Conservation (phyloP, 805 yeast species). For the Candida alai region DNA sequence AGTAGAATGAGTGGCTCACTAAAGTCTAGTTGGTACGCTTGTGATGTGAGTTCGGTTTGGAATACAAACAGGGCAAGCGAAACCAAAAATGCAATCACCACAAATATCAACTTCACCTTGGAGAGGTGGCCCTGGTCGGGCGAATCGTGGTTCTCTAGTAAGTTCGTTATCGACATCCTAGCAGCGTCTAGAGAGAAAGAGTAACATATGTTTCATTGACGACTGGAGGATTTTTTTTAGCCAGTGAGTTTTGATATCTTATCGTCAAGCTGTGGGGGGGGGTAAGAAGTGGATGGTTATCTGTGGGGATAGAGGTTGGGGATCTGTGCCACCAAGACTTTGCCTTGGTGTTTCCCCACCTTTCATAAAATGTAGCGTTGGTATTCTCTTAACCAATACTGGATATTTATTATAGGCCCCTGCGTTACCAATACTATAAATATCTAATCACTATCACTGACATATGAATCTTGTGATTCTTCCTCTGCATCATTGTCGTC, state of each 20-base stretch:
- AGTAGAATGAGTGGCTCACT: slow-evolving; percentile 66
- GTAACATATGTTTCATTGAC: too few species aligned
- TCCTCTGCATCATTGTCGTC: slow-evolving; percentile 8
- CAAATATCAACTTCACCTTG: slow-evolving; percentile 34
- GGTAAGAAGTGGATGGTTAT: too few species aligned
- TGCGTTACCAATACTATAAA: too few species aligned
- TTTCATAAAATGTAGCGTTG: too few species aligned
- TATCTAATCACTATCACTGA: slow-evolving; percentile 38
- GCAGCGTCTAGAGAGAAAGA: background rate
- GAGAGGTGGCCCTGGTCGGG: slow-evolving; percentile 23
- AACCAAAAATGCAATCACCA: slow-evolving; percentile 28
- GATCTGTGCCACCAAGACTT: too few species aligned
- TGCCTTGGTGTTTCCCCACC: too few species aligned
- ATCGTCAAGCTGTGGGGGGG: too few species aligned
- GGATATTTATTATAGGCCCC: background rate
- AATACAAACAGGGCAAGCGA: slow-evolving; percentile 57
- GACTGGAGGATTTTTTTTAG: too few species aligned
- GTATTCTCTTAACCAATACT: too few species aligned
- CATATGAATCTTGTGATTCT: slow-evolving; percentile 17
- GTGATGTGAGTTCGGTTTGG: slow-evolving; percentile 79
- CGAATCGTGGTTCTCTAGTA: slow-evolving; percentile 13
- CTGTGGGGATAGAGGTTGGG: too few species aligned
- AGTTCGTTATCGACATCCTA: slow-evolving; percentile 33
- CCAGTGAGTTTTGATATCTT: too few species aligned
- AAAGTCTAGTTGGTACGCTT: slow-evolving; percentile 56